Evolutionary conservation across 805 yeast genomes (phyloP), one percentile per base, ranked within the genome.

Genomic region (Debaryomyces castellii): DNA sequence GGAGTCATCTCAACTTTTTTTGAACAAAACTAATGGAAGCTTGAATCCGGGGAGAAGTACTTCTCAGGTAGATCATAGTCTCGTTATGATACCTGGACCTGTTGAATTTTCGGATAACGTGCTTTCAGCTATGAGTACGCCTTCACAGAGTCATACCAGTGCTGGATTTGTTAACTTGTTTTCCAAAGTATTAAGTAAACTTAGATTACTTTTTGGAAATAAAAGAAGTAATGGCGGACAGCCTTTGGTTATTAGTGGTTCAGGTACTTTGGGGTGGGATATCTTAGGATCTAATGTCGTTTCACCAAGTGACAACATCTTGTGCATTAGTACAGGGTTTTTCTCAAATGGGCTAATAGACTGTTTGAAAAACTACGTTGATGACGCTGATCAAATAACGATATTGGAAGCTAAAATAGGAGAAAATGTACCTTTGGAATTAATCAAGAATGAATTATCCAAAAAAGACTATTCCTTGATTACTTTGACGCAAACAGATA

Each of bases 291-390:
- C 48, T 3, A 42, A 48, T 30, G 36, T 45, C 10, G 40, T 48
- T 10, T 20, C 39, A 51, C 58, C 69, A 8, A 12, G 38, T 3
- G 46, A 45, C 34, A 44, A 48, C 20, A 41, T 48, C 20, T 45
- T 48, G 18, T 44, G 48, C 39, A 41, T 48, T 11, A 37, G 43
- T 14, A 44, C 44, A 8, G 50, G 50, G 16, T 39, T 35, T 18
- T 44, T 43, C 24, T 44, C 50, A 9, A 40, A 47, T 25, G 39
- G 44, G 8, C 22, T 47, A 32, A 24, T 24, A 21, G 45, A 47
- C 14, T 33, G 47, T 34, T 47, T 47, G 17, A 27, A 21, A 10
- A 47, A 41, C n/a, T 47, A 47, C 23, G 47, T 47, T 16, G 45
- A 44, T 33, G 42, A 46, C 14, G 17, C 17, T 35, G 39, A 25